phyloP scores from a whole-genome alignment of 805 yeast genomes.

The Metschnikowia baotianmanensis region DNA sequence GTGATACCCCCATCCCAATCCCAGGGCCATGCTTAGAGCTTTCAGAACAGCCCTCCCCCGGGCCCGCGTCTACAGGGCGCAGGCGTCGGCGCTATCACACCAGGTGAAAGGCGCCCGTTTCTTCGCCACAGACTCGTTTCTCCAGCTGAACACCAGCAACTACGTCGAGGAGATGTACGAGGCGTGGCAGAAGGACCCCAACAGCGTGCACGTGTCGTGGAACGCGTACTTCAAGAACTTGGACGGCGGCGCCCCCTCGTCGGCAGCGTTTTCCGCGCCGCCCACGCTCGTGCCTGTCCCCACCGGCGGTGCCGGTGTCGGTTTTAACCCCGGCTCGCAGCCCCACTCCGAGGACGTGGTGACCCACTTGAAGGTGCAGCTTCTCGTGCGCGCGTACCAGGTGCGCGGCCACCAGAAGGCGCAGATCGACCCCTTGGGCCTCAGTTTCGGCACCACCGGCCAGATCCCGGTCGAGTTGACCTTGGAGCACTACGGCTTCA shows the following conservation, averaged over 20 bases:
- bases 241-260: slow-evolving; percentile 63
- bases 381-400: slow-evolving; percentile 96
- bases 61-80: slow-evolving; percentile 31
- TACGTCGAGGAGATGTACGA: slow-evolving; percentile 98
- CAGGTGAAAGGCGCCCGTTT: slow-evolving; percentile 19
- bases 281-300: slow-evolving; percentile 86
- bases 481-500: slow-evolving; percentile 87
- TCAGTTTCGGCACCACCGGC: slow-evolving; percentile 73
- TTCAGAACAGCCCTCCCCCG: slow-evolving; percentile 38
- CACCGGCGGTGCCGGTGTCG: slow-evolving; percentile 64
- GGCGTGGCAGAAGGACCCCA: slow-evolving; percentile 90
- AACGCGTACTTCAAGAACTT: slow-evolving; percentile 93
- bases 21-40: slow-evolving; percentile 40
- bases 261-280: slow-evolving; percentile 83
- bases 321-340: slow-evolving; percentile 52
- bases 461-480: slow-evolving; percentile 82
- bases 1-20: not conserved
- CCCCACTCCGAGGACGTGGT: slow-evolving; percentile 62
- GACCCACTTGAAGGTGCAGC: slow-evolving; percentile 90
- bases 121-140: slow-evolving; percentile 64
- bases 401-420: slow-evolving; percentile 98
- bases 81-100: slow-evolving; percentile 15
- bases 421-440: slow-evolving; percentile 90
- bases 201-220: slow-evolving; percentile 94
- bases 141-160: slow-evolving; percentile 80